A percentile compares a stretch with the other conserved stretches of the same genome.
phyloP scores from a whole-genome alignment of 2,329 filamentous ascomycete genomes.

The Aspergillus pseudoglaucus region DNA sequence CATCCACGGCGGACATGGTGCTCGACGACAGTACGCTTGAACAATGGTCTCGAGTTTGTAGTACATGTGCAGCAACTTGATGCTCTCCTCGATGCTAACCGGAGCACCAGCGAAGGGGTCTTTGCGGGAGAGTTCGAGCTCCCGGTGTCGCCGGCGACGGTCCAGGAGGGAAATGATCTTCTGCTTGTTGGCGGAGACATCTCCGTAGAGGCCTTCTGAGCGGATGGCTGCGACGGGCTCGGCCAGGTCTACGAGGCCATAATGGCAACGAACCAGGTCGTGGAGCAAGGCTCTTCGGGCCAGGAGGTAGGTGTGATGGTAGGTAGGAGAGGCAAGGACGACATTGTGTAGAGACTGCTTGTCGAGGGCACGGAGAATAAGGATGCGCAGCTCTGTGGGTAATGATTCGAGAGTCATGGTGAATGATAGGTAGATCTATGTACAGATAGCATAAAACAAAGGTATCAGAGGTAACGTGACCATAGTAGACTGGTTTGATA shows the following conservation, averaged over 20 bases:
- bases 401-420: slow-evolving; percentile 14
- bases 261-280: slow-evolving; percentile 4
- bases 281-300: slow-evolving; percentile 7
- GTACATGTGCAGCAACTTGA: slow-evolving; percentile 7
- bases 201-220: slow-evolving; percentile 10
- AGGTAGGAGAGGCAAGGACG: slow-evolving; percentile 7
- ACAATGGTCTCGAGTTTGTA: slow-evolving; percentile 4
- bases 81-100: slow-evolving; percentile 1
- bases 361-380: slow-evolving; percentile 8
- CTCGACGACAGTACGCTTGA: slow-evolving; percentile 1
- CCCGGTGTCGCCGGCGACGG: slow-evolving; percentile 5
- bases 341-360: slow-evolving; percentile 6
- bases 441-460: slow-evolving; percentile 3
- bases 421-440: slow-evolving; percentile 1
- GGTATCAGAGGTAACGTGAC: background rate
- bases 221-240: slow-evolving; percentile 9
- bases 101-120: background rate
- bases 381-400: slow-evolving; percentile 10
- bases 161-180: slow-evolving; percentile 9
- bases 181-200: slow-evolving; percentile 4
- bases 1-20: slow-evolving; percentile 1
- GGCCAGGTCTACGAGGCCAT: slow-evolving; percentile 7
- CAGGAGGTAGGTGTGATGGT: slow-evolving; percentile 7
- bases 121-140: background rate
- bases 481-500: no score